Base-by-base conservation (phyloP, 2,329 filamentous ascomycete genomes). In the Alternaria conjuncta region DNA sequence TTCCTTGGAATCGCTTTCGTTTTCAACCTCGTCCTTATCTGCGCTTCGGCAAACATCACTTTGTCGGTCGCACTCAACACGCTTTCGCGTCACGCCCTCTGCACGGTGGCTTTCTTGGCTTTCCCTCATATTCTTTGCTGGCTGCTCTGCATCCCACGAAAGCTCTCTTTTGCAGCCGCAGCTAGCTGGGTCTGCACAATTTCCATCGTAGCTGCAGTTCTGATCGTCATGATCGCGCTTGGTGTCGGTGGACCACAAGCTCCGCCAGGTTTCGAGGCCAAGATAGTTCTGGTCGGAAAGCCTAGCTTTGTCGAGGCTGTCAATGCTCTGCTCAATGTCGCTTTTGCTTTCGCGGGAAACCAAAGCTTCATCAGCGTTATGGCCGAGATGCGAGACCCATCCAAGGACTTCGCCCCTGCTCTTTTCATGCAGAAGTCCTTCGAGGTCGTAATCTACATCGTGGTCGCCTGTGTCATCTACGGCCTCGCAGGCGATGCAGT, bases 401-500 rank as follows among this genome's bases (percentile, higher is more conserved):
- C 68, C 18, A 79, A 81, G 55, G 86, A 89, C 70, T 90, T 87
- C 75, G 83, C 85, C 41, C 89, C 89, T 69, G 86, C 89, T 6
- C 84, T 93, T 62, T 84, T 85, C 73, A 85, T 91, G 20, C 74
- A 75, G 41, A 75, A 77, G 46, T 87, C 89, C 72, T 81, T 85
- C 36, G 82, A 84, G 62, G 87, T 90, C 55, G 88, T 88, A 4
- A 28, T 92, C 90, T 75, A 75, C 78, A 82, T 90, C 15, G 71
- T 91, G 21, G 88, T 89, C 1, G 89, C 89, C 6, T 85, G 88
- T n/a, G 86, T 92, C 44, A 88, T 92, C 69, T 93, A 92, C 78
- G 82, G 86, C 43, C 91, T 86, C 65, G 88, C 86, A 9, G 90
- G 90, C 2, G 79, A 82, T 3, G 79, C 83, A 12, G 89, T 92